Percentiles rank a stretch among this genome's conserved stretches.
Evolutionary conservation across 768 basidiomycete species (phyloP).

Genomic region (Lactarius hengduanensis): DNA sequence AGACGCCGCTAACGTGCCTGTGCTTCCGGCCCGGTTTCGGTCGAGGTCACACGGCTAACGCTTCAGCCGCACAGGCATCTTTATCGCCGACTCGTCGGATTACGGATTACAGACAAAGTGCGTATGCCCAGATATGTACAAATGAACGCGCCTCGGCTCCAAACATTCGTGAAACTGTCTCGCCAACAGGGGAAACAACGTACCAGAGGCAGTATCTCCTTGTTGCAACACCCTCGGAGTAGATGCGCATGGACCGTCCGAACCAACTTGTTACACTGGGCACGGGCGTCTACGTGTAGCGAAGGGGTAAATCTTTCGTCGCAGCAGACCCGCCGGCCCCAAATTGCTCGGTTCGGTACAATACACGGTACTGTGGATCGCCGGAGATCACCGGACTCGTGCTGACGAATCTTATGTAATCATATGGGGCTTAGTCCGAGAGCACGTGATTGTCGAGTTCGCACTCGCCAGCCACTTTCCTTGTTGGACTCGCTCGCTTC

Average conservation of each 20-base stretch:
- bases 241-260: background rate
- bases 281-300: background rate
- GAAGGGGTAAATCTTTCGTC: background rate
- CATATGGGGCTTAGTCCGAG: background rate
- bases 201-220: slow-evolving; percentile 1
- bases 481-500: background rate
- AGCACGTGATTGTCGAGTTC: background rate
- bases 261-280: background rate
- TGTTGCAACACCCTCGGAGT: background rate
- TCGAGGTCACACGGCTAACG: slow-evolving; percentile 1
- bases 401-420: background rate
- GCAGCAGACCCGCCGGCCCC: background rate
- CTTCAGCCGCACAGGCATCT: slow-evolving; percentile 9
- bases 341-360: background rate
- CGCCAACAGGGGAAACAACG: slow-evolving; percentile 19
- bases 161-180: slow-evolving; percentile 2
- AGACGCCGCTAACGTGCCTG: slow-evolving; percentile 10
- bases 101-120: background rate
- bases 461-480: background rate
- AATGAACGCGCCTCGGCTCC: slow-evolving; percentile 20
- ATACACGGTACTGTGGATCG: too few relatives aligned
- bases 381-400: too few relatives aligned
- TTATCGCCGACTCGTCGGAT: slow-evolving; percentile 22
- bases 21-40: background rate
- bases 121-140: slow-evolving; percentile 25